phyloP scores from a whole-genome alignment of 495 filamentous ascomycete genomes.

The Lichenothelia convexa region DNA sequence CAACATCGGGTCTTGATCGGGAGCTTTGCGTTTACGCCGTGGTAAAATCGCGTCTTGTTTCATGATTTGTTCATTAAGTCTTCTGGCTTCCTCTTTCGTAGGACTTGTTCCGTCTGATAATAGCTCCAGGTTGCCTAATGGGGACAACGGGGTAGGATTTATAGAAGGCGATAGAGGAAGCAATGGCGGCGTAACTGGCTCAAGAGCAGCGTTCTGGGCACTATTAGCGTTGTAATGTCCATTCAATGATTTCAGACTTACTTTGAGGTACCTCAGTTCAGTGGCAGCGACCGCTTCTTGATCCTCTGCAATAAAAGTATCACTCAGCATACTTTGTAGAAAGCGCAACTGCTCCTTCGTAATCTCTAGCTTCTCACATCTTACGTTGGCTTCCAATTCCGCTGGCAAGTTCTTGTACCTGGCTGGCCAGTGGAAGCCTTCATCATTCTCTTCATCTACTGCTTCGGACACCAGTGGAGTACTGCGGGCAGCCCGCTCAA shows the following conservation, averaged over 20 bases:
- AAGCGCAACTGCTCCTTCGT: constrained; percentile 21
- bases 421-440: constrained; percentile 31
- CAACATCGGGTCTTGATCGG: constrained; percentile 11
- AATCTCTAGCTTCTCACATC: constrained; percentile 28
- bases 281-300: constrained; percentile 16
- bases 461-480: constrained; percentile 2
- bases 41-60: constrained; percentile 16
- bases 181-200: constrained; percentile 39
- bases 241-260: constrained; percentile 6
- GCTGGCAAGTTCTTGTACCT: constrained; percentile 12
- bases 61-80: constrained; percentile 26
- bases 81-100: constrained; percentile 27
- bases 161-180: constrained; percentile 27
- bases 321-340: constrained; percentile 22
- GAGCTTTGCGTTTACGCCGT: constrained; percentile 10
- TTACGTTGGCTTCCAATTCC: constrained; percentile 11
- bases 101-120: constrained; percentile 31
- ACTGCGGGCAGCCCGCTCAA: background rate
- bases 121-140: constrained; percentile 30
- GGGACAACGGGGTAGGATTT: constrained; percentile 27
- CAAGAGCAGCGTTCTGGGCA: constrained; percentile 17
- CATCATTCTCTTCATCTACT: constrained; percentile 28
- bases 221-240: constrained; percentile 3
- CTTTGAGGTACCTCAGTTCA: constrained; percentile 12
- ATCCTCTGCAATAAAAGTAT: constrained; percentile 23